phyloP scores from a whole-genome alignment of 306 rosid genomes.

The Malus orientalis region DNA sequence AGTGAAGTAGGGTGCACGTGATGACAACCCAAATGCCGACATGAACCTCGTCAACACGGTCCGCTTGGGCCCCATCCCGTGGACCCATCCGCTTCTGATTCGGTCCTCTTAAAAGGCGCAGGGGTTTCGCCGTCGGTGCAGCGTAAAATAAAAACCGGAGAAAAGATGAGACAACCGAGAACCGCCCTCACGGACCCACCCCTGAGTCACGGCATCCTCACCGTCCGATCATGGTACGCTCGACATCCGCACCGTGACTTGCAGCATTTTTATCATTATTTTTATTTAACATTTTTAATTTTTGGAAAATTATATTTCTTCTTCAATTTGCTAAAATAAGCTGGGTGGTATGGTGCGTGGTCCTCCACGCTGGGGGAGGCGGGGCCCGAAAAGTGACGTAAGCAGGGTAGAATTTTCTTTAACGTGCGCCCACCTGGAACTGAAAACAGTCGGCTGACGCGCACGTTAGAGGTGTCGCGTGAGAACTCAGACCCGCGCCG shows the following conservation, averaged over 20 bases:
- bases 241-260: slow-evolving; percentile 15
- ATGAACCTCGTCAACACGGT: slow-evolving; percentile 50
- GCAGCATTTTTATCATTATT: neutral
- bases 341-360: neutral
- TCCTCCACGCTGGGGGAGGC: neutral
- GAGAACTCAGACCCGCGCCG: neutral
- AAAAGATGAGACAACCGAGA: no score
- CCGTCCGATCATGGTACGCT: neutral
- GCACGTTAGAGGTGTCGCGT: neutral
- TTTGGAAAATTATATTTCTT: neutral
- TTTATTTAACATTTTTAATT: neutral
- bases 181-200: slow-evolving; percentile 5
- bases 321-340: no score
- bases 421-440: neutral
- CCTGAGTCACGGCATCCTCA: fast-evolving
- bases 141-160: slow-evolving; percentile 14
- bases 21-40: slow-evolving; percentile 62
- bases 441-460: neutral
- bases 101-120: slow-evolving; percentile 25
- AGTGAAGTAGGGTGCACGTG: slow-evolving; percentile 55
- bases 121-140: slow-evolving; percentile 64
- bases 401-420: neutral
- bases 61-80: slow-evolving; percentile 19
- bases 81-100: slow-evolving; percentile 32
- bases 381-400: slow-evolving; percentile 7